Conservation (phyloP, 768 basidiomycete species). For the Postia placenta region DNA sequence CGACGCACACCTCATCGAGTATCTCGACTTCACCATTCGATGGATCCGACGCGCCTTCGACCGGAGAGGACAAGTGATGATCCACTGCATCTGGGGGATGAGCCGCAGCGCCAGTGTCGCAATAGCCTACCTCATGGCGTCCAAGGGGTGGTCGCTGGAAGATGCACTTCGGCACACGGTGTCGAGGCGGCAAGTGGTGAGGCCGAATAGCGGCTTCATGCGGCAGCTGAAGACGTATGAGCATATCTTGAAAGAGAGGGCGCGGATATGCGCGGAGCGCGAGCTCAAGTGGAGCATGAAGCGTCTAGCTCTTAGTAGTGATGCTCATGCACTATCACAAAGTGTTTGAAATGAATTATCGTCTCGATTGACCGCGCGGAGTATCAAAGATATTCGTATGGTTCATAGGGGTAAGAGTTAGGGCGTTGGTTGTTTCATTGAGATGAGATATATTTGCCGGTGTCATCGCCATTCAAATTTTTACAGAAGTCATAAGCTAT, state of each 20-base stretch:
- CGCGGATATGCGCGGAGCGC: neutral
- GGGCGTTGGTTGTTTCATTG: no score
- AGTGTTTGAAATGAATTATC: neutral
- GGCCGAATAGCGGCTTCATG: constrained; percentile 28
- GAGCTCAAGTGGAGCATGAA: neutral
- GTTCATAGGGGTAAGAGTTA: no score
- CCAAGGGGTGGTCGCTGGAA: constrained; percentile 19
- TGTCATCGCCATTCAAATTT: no score
- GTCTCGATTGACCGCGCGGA: no score
- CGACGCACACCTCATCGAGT: constrained; percentile 32
- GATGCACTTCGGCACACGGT: constrained; percentile 20
- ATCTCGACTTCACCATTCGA: constrained; percentile 39
- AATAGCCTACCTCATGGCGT: constrained; percentile 24
- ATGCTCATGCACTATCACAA: neutral
- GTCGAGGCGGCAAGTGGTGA: constrained; percentile 17
- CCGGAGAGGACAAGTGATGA: constrained; percentile 17
- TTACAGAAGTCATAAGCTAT: no score
- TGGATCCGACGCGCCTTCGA: constrained; percentile 45
- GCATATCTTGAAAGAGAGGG: constrained; percentile 1
- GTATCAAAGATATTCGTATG: no score
- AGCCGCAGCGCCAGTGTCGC: constrained; percentile 24
- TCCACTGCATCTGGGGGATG: constrained; percentile 27
- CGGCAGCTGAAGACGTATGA: constrained; percentile 23
- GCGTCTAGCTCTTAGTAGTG: no score
- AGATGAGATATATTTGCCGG: no score